A percentile compares a stretch with the other conserved stretches of the same genome.
These are phyloP conservation scores for Astrothelium subdiscretum DNA, from an alignment of 495 filamentous ascomycete genomes.

Conservation along the genomic window DNA sequence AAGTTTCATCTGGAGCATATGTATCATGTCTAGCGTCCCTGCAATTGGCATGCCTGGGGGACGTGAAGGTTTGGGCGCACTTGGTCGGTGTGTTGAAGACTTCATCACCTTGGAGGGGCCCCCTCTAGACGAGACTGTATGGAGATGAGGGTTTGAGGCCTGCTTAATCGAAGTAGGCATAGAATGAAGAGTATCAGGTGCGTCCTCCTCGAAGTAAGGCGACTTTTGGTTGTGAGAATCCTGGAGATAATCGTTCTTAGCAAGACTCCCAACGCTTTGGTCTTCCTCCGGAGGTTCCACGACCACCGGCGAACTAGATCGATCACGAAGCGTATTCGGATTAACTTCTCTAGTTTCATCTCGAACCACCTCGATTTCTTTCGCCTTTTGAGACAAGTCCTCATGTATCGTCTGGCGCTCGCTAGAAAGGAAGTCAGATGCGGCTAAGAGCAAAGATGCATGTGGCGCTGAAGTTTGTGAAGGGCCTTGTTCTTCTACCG, in stretches of 20 bases:
- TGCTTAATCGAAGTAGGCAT: background rate
- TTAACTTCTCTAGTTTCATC: background rate
- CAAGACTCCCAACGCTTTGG: too few species aligned
- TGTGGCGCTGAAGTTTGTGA: background rate
- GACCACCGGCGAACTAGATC: too few species aligned
- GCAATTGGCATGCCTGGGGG: background rate
- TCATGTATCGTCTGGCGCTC: too few species aligned
- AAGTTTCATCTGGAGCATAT: background rate
- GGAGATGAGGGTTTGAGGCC: background rate
- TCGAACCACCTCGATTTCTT: background rate
- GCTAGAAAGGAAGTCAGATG: too few species aligned
- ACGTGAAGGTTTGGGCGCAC: background rate
- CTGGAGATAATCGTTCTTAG: too few species aligned
- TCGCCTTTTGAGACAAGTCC: too few species aligned
- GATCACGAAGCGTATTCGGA: background rate
- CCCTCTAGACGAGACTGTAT: background rate
- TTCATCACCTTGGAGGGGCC: background rate
- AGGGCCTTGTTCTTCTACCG: background rate
- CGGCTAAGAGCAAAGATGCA: too few species aligned
- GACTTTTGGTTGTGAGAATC: too few species aligned
- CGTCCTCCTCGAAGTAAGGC: too few species aligned
- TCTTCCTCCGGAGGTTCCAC: too few species aligned
- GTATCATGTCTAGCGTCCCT: background rate
- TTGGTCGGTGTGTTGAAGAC: background rate
- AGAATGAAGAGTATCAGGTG: background rate